Conservation (phyloP, 192 early-diverging fungal genomes). For the Podila epicladia region DNA sequence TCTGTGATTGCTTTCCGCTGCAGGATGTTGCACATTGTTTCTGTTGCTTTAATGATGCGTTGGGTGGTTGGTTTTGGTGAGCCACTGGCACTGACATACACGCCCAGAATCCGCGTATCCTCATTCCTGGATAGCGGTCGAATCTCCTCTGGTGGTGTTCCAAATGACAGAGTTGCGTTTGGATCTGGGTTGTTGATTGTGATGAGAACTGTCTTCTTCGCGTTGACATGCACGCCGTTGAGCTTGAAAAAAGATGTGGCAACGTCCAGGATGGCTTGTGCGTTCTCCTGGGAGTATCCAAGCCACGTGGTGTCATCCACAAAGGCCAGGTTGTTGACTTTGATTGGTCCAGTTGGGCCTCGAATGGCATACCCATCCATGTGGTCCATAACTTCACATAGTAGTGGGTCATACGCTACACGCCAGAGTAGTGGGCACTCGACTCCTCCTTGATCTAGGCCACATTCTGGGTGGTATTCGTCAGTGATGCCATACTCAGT, state of each 20-base stretch:
- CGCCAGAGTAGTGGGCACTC: slow-evolving; percentile 32
- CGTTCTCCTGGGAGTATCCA: not conserved
- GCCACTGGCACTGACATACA: slow-evolving; percentile 14
- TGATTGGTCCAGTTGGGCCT: not conserved
- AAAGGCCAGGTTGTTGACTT: slow-evolving; percentile 8
- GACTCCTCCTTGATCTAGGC: slow-evolving; percentile 34
- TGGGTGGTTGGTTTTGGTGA: not conserved
- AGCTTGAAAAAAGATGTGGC: slow-evolving; percentile 17
- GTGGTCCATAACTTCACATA: not conserved
- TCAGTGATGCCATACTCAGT: slow-evolving; percentile 28
- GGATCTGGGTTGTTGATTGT: not conserved
- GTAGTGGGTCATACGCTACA: slow-evolving; percentile 15
- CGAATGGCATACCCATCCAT: not conserved
- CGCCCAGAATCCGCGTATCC: slow-evolving; percentile 10
- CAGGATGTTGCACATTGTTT: slow-evolving; percentile 13
- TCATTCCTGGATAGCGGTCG: slow-evolving; percentile 5
- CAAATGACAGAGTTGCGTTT: not conserved
- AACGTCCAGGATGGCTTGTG: slow-evolving; percentile 13
- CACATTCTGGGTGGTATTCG: slow-evolving; percentile 12
- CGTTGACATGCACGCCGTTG: slow-evolving; percentile 17
- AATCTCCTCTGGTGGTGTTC: slow-evolving; percentile 2
- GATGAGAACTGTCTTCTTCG: slow-evolving; percentile 12
- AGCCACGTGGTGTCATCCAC: slow-evolving; percentile 25
- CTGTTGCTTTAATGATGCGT: slow-evolving; percentile 1
- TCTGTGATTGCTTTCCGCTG: slow-evolving; percentile 14